Conservation (phyloP, 1,284 basidiomycete species). For the Papiliotrema laurentii region DNA sequence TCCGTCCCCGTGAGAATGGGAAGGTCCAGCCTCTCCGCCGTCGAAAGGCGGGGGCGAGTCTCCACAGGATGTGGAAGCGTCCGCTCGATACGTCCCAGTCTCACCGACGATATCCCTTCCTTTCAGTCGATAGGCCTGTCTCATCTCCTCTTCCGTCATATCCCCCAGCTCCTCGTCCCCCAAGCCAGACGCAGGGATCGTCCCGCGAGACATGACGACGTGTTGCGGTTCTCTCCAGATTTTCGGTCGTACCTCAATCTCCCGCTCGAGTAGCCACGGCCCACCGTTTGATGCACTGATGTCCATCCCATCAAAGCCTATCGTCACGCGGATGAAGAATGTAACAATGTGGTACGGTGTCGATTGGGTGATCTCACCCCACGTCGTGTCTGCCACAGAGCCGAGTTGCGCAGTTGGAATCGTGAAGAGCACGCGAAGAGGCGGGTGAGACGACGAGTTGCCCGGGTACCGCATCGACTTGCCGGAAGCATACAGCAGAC, state of each 20-base stretch:
- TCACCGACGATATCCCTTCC: slow-evolving; percentile 43
- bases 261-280: slow-evolving; percentile 31
- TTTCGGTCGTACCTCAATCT: slow-evolving; percentile 27
- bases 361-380: slow-evolving; percentile 37
- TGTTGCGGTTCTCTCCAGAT: slow-evolving; percentile 34
- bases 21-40: slow-evolving; percentile 6
- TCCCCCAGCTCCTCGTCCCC: background rate
- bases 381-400: slow-evolving; percentile 27
- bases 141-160: slow-evolving; percentile 26
- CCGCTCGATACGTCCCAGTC: slow-evolving; percentile 24
- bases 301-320: slow-evolving; percentile 34
- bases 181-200: background rate
- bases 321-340: slow-evolving; percentile 38
- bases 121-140: slow-evolving; percentile 45
- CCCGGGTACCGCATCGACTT: slow-evolving; percentile 47
- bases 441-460: slow-evolving; percentile 20
- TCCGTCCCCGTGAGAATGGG: background rate
- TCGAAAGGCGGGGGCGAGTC: slow-evolving; percentile 42
- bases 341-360: slow-evolving; percentile 35
- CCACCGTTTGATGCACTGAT: slow-evolving; percentile 4
- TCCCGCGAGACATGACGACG: slow-evolving; percentile 29
- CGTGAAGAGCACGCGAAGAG: slow-evolving; percentile 44
- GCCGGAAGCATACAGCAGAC: slow-evolving; percentile 38
- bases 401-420: slow-evolving; percentile 33
- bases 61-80: slow-evolving; percentile 2